A percentile compares a stretch with the other conserved stretches of the same genome.
phyloP scores from a whole-genome alignment of 148 eudicot genomes.

The Amaranthus palmeri region DNA sequence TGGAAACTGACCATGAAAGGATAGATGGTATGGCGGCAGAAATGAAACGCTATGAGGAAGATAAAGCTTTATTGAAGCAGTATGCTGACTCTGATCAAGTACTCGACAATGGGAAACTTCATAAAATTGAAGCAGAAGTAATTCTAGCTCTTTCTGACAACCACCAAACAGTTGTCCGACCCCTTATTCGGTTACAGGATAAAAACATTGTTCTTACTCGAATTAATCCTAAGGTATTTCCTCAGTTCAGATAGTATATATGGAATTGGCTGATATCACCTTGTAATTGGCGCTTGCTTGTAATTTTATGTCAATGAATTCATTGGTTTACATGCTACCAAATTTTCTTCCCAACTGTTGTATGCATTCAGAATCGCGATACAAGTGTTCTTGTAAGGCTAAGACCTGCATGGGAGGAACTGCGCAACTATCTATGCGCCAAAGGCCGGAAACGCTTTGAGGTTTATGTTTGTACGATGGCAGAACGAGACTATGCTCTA shows the following conservation, averaged over 20 bases:
- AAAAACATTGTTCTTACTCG: constrained; percentile 89
- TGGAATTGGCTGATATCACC: not conserved
- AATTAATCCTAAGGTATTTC: constrained; percentile 89
- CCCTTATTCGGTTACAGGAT: constrained; percentile 78
- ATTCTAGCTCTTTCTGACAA: constrained; percentile 79
- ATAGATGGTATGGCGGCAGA: constrained; percentile 79
- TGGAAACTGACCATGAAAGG: constrained; percentile 72
- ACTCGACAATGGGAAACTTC: constrained; percentile 69
- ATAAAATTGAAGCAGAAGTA: constrained; percentile 77
- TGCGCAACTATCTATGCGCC: constrained; percentile 86
- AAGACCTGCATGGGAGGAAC: constrained; percentile 99
- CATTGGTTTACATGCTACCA: not conserved
- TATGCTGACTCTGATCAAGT: constrained; percentile 97
- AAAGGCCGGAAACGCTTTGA: constrained; percentile 98
- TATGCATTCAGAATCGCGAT: constrained; percentile 69
- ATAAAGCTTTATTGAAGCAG: constrained; percentile 76
- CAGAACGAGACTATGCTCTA: constrained; percentile 98
- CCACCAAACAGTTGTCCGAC: constrained; percentile 80
- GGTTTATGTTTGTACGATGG: constrained; percentile 99
- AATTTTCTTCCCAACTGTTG: constrained; percentile 1
- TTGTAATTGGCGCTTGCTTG: not conserved
- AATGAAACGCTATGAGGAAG: constrained; percentile 92
- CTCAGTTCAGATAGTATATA: not conserved
- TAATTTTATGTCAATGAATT: not conserved
- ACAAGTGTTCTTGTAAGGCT: constrained; percentile 98